Conservation (phyloP, 441 rosid species). For the Rhodomyrtus psidioides region DNA sequence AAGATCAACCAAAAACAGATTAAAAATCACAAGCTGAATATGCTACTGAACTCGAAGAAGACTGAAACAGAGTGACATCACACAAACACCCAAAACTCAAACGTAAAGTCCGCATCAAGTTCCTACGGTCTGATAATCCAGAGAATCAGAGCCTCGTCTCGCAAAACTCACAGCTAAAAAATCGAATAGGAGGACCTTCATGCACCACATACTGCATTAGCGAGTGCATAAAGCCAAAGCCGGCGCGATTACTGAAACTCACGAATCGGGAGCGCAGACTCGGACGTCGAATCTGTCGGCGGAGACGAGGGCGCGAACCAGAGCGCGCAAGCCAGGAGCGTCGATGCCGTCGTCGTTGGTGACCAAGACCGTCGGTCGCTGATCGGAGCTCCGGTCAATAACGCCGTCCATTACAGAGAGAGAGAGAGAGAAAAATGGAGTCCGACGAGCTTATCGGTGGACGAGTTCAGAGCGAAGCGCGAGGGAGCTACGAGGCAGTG, state of each 20-base stretch:
- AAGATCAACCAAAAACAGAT: not conserved
- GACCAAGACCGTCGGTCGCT: slow-evolving; percentile 8
- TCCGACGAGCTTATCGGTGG: not conserved
- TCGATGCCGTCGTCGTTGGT: slow-evolving; percentile 19
- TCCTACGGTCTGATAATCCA: not conserved
- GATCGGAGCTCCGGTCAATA: not conserved
- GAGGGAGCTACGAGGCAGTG: not conserved
- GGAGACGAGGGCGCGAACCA: slow-evolving; percentile 8
- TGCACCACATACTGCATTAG: not conserved
- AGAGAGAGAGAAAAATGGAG: not conserved
- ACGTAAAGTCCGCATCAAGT: not conserved
- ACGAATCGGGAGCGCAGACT: slow-evolving; percentile 17
- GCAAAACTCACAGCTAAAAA: not conserved
- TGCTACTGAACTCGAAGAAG: not conserved
- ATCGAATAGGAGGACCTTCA: not conserved
- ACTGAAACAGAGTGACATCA: not conserved
- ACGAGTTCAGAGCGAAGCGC: not conserved
- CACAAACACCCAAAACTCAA: not conserved
- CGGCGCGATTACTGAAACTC: not conserved
- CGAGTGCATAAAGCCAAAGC: not conserved
- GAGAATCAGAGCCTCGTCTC: not conserved
- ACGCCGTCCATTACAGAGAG: not conserved
- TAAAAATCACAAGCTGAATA: not conserved
- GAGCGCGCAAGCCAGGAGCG: slow-evolving; percentile 10
- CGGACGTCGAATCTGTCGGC: slow-evolving; percentile 1